phyloP scores from a whole-genome alignment of 768 basidiomycete species.

The Lentinula edodes region DNA sequence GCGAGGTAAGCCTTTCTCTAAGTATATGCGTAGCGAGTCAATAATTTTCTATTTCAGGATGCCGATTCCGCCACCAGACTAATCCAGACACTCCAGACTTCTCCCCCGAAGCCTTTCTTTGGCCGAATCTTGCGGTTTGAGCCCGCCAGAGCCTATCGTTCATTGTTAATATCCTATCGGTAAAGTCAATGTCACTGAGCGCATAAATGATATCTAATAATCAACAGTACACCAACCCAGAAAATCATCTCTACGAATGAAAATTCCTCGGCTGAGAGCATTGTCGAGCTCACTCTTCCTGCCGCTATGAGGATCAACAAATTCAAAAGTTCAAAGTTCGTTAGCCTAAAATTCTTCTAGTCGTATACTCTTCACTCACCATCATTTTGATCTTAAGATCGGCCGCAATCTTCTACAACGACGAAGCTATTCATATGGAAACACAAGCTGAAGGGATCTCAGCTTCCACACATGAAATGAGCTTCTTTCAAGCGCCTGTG shows the following conservation, averaged over 20 bases:
- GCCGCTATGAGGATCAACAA: constrained; percentile 58
- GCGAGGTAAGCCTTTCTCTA: constrained; percentile 39
- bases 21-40: background rate
- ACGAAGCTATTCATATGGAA: constrained; percentile 43
- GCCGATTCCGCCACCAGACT: constrained; percentile 50
- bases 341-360: background rate
- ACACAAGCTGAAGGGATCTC: constrained; percentile 15
- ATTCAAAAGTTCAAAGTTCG: constrained; percentile 46
- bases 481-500: constrained; percentile 51
- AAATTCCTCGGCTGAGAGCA: constrained; percentile 15
- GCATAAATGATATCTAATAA: background rate
- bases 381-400: constrained; percentile 18
- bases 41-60: constrained; percentile 34
- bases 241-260: constrained; percentile 16
- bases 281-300: constrained; percentile 44
- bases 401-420: constrained; percentile 47
- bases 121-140: constrained; percentile 76
- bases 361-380: background rate
- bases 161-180: constrained; percentile 74
- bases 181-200: constrained; percentile 17
- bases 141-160: constrained; percentile 68
- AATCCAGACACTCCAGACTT: constrained; percentile 53
- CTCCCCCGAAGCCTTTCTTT: constrained; percentile 56
- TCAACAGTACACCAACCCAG: constrained; percentile 32
- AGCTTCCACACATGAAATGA: constrained; percentile 18